Conservation (phyloP, 164 flowering plant species). For the Malania oleifera region DNA sequence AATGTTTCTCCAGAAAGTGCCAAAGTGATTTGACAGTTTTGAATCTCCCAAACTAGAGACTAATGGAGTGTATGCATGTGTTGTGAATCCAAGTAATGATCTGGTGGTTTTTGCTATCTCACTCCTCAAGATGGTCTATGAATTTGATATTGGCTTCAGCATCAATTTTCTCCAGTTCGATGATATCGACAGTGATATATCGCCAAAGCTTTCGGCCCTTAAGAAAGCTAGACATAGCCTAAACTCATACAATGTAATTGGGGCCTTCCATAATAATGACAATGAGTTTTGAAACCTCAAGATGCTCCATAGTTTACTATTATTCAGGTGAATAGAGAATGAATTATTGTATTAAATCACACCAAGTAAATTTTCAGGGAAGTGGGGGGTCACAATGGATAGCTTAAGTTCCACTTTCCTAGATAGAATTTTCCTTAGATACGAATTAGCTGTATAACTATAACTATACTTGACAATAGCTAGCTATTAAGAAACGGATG, state of each 20-base stretch:
- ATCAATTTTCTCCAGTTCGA: background rate
- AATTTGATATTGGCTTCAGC: background rate
- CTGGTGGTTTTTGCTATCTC: conserved; percentile 1
- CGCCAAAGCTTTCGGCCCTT: background rate
- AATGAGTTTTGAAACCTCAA: no score
- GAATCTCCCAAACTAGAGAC: background rate
- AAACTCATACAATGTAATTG: background rate
- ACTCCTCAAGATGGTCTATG: background rate
- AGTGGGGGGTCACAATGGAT: no score
- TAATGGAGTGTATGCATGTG: background rate
- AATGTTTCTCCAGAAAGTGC: background rate
- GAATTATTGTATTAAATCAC: no score
- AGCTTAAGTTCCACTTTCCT: no score
- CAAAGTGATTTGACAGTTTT: background rate
- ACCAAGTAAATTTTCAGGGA: no score
- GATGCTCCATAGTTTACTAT: no score
- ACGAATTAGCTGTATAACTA: no score
- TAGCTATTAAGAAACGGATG: no score
- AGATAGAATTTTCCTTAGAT: no score
- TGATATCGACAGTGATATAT: background rate
- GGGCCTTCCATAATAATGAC: background rate
- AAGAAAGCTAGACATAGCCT: background rate
- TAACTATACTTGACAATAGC: no score
- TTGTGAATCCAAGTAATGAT: background rate
- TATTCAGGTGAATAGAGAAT: no score